A percentile compares a stretch with the other conserved stretches of the same genome.
These are phyloP conservation scores for Calonectria pseudoturangicola DNA, from an alignment of 2,329 filamentous ascomycete genomes.

Conservation along the genomic window DNA sequence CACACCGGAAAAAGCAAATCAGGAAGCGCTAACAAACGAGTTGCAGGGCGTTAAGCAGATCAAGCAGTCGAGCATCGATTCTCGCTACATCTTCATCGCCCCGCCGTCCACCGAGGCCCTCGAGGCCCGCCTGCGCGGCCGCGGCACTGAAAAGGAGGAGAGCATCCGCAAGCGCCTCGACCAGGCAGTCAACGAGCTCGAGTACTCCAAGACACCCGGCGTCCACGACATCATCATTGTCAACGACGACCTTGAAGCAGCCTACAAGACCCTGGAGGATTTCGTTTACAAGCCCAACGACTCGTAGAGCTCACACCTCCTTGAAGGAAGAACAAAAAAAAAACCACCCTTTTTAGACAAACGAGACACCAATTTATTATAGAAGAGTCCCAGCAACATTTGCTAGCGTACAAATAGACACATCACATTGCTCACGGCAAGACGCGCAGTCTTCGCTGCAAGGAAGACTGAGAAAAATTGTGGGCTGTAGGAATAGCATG, in stretches of 20 bases:
- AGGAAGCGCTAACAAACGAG: conserved; percentile 73
- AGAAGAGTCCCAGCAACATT: no score
- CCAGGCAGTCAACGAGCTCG: conserved; percentile 85
- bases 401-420: no score
- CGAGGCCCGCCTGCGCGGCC: conserved; percentile 83
- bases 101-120: conserved; percentile 85
- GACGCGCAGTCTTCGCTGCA: no score
- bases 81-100: conserved; percentile 89
- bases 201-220: conserved; percentile 80
- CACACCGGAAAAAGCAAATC: background rate
- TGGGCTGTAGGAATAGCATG: no score
- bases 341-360: no score
- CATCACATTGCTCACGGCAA: no score
- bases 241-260: conserved; percentile 67
- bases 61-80: conserved; percentile 82
- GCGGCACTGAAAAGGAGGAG: conserved; percentile 86
- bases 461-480: no score
- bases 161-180: conserved; percentile 80
- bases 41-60: conserved; percentile 97
- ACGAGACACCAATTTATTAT: no score
- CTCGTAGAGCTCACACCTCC: background rate
- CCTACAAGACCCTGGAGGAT: conserved; percentile 71
- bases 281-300: conserved; percentile 62
- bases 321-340: no score
- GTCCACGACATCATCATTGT: conserved; percentile 61